These are phyloP conservation scores for Eimeria praecox DNA, from an alignment of 169 alveolate genomes.

Conservation along the genomic window DNA sequence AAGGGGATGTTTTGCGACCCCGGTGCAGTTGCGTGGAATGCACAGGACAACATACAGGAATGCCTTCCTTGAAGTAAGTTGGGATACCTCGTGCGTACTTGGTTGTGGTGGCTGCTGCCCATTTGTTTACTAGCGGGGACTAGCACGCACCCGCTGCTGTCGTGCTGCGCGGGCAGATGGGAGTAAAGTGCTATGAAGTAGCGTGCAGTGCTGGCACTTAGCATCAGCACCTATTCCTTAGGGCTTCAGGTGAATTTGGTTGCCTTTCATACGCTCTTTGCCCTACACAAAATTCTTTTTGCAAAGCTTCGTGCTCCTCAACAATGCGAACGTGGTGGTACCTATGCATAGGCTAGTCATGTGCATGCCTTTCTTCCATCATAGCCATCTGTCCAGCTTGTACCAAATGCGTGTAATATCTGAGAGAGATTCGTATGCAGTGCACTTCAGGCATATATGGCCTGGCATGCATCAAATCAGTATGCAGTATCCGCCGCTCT, in stretches of 20 bases:
- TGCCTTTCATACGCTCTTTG: background rate
- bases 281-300: background rate
- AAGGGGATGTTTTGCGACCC: slow-evolving; percentile 54
- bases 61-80: slow-evolving; percentile 5
- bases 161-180: background rate
- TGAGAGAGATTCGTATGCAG: background rate
- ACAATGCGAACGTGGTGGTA: background rate
- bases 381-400: background rate
- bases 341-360: background rate
- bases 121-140: background rate
- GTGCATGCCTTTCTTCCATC: background rate
- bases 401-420: background rate
- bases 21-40: slow-evolving; percentile 64
- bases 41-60: slow-evolving; percentile 1
- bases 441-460: background rate
- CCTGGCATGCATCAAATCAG: background rate
- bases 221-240: background rate
- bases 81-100: background rate
- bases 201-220: background rate
- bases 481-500: background rate
- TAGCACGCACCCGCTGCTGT: background rate
- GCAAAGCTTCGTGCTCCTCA: background rate
- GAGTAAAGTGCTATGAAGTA: background rate
- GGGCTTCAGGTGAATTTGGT: background rate
- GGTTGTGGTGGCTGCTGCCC: background rate